phyloP scores from a whole-genome alignment of 2,329 filamentous ascomycete genomes.

The Pseudonectria foliicola region DNA sequence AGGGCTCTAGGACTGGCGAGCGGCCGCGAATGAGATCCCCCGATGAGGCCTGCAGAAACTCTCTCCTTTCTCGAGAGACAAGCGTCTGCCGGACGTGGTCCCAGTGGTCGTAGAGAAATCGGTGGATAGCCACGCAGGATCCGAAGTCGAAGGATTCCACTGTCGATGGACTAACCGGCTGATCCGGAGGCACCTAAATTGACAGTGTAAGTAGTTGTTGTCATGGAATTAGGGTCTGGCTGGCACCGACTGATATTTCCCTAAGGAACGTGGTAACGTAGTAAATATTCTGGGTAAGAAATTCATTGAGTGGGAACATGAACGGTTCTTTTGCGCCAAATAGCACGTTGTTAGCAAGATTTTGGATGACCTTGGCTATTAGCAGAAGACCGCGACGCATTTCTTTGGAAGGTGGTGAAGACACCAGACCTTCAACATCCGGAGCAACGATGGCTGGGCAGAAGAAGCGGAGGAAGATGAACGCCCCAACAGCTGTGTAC shows the following conservation, averaged over 20 bases:
- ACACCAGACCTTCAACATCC: slow-evolving; percentile 59
- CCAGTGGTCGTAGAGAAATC: slow-evolving; percentile 66
- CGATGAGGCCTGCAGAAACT: slow-evolving; percentile 44
- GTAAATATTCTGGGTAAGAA: slow-evolving; percentile 62
- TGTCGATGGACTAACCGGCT: slow-evolving; percentile 31
- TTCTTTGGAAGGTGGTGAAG: slow-evolving; percentile 55
- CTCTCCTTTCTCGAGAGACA: slow-evolving; percentile 51
- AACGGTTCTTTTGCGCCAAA: slow-evolving; percentile 67
- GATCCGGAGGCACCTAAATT: slow-evolving; percentile 40
- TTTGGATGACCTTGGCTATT: slow-evolving; percentile 66
- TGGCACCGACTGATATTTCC: slow-evolving; percentile 54
- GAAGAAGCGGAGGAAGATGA: slow-evolving; percentile 66
- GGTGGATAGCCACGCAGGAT: slow-evolving; percentile 61
- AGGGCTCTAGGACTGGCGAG: slow-evolving; percentile 51
- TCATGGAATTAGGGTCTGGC: not conserved
- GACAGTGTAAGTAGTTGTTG: not conserved
- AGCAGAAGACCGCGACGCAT: slow-evolving; percentile 61
- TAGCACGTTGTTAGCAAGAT: slow-evolving; percentile 63
- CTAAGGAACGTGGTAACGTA: slow-evolving; percentile 59
- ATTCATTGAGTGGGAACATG: slow-evolving; percentile 65
- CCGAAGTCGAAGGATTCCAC: slow-evolving; percentile 60
- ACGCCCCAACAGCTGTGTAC: slow-evolving; percentile 64
- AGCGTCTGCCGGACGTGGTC: slow-evolving; percentile 61
- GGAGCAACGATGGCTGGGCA: slow-evolving; percentile 66
- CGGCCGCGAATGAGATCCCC: slow-evolving; percentile 44